These are phyloP conservation scores for Crucibulum laeve DNA, from an alignment of 768 basidiomycete species.

Conservation along the genomic window DNA sequence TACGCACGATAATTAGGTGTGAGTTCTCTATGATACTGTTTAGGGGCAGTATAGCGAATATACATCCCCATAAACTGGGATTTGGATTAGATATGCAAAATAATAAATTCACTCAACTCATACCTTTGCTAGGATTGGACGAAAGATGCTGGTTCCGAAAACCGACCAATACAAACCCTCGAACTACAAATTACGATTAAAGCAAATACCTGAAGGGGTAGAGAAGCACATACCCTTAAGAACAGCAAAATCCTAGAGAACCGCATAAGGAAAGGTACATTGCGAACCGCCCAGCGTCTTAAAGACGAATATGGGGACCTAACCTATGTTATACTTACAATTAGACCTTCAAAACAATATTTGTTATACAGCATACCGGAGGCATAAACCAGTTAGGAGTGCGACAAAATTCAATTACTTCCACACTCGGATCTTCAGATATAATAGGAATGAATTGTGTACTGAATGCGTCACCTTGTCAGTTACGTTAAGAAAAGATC, in stretches of 20 bases:
- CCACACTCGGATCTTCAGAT: conserved; percentile 30
- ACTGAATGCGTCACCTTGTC: conserved; percentile 27
- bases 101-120: no score
- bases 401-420: conserved; percentile 46
- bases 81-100: no score
- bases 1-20: conserved; percentile 45
- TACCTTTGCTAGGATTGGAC: no score
- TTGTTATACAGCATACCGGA: conserved; percentile 25
- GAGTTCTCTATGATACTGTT: conserved; percentile 36
- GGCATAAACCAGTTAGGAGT: conserved; percentile 46
- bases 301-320: conserved; percentile 11
- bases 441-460: conserved; percentile 48
- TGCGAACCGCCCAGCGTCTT: conserved; percentile 10
- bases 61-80: conserved; percentile 18
- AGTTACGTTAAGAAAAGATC: background rate
- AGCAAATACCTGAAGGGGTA: background rate
- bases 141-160: conserved; percentile 5
- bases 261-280: conserved; percentile 7
- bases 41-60: conserved; percentile 37
- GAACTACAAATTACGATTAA: conserved; percentile 6
- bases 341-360: background rate
- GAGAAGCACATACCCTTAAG: conserved; percentile 11
- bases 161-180: conserved; percentile 8
- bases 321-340: conserved; percentile 2
- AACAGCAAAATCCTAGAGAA: conserved; percentile 9